A percentile compares a stretch with the other conserved stretches of the same genome.
Evolutionary conservation across 495 filamentous ascomycete genomes (phyloP).

Genomic region (Cryomyces minteri): DNA sequence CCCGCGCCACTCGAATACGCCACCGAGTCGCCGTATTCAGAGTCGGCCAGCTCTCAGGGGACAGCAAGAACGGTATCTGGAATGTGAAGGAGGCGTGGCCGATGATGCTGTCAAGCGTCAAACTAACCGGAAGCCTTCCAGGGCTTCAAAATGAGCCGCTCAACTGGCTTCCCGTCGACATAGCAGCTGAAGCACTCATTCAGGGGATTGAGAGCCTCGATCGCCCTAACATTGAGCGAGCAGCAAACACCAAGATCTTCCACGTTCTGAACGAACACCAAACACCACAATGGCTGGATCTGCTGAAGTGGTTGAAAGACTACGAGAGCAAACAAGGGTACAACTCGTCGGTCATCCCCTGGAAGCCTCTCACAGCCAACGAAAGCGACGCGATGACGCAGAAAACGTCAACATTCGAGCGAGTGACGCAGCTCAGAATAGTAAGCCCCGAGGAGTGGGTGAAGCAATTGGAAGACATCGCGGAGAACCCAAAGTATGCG

Average conservation of each 20-base stretch:
- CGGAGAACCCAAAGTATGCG: constrained; percentile 3
- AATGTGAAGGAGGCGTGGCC: constrained; percentile 46
- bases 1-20: constrained; percentile 8
- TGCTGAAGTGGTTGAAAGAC: constrained; percentile 25
- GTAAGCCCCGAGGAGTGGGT: constrained; percentile 23
- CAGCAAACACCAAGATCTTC: constrained; percentile 17
- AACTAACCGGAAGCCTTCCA: constrained; percentile 31
- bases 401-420: constrained; percentile 13
- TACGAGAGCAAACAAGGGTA: too few species aligned
- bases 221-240: neutral
- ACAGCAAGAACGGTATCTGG: constrained; percentile 36
- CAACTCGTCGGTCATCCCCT: too few species aligned
- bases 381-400: constrained; percentile 1
- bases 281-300: constrained; percentile 22
- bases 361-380: too few species aligned
- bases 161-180: constrained; percentile 39
- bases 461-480: constrained; percentile 16
- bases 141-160: constrained; percentile 27
- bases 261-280: constrained; percentile 30
- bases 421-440: constrained; percentile 7
- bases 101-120: constrained; percentile 32
- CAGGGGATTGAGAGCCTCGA: constrained; percentile 22
- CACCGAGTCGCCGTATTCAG: constrained; percentile 25
- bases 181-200: constrained; percentile 30
- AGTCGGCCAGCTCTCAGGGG: constrained; percentile 40